phyloP scores from a whole-genome alignment of 1,284 basidiomycete species.

The Hemileia vastatrix region DNA sequence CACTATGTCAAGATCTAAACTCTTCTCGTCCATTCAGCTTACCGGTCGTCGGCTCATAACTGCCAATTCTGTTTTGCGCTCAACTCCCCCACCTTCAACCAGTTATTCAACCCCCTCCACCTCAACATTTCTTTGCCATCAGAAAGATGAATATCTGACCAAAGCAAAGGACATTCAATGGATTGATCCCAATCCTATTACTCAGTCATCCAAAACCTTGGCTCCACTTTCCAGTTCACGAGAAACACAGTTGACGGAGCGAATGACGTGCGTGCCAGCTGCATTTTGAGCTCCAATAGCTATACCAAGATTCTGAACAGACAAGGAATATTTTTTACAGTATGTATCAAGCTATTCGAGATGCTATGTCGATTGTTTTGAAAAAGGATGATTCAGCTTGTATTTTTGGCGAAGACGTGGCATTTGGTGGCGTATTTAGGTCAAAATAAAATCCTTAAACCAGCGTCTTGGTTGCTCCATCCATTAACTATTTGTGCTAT shows the following conservation, averaged over 20 bases:
- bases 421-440: constrained; percentile 37
- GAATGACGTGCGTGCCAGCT: too few species aligned
- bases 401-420: constrained; percentile 87
- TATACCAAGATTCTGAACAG: not conserved
- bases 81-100: not conserved
- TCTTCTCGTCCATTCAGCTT: too few species aligned
- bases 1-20: too few species aligned
- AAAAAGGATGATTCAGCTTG: constrained; percentile 64
- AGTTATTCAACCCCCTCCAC: constrained; percentile 15
- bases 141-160: constrained; percentile 9
- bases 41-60: too few species aligned
- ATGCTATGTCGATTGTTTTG: constrained; percentile 21
- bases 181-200: not conserved
- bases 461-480: not conserved
- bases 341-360: constrained; percentile 23
- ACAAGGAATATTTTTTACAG: not conserved
- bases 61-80: too few species aligned
- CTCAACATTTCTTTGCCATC: constrained; percentile 13
- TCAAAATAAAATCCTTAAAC: not conserved
- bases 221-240: not conserved
- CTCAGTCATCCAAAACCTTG: not conserved
- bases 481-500: not conserved
- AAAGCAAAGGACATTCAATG: not conserved
- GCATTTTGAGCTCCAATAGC: constrained; percentile 6
- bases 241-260: too few species aligned